phyloP scores from a whole-genome alignment of 169 alveolate genomes.

The Plasmodium vivax region DNA sequence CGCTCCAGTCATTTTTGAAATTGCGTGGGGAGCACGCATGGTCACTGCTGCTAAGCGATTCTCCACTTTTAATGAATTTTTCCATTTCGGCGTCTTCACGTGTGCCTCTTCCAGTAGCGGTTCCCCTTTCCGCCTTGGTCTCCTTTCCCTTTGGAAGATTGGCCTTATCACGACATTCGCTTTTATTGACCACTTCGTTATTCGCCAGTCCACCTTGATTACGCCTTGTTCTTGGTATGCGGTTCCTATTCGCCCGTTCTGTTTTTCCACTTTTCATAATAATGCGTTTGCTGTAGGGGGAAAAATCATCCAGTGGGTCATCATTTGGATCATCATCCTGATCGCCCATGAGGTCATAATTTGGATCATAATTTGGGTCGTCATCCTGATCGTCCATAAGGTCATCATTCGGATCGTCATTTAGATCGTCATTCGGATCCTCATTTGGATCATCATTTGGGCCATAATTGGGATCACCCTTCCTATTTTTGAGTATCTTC shows the following conservation, averaged over 20 bases:
- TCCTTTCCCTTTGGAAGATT: background rate
- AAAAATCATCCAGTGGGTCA: background rate
- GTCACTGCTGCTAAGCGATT: background rate
- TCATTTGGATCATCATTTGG: background rate
- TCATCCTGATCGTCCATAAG: background rate
- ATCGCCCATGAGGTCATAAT: background rate
- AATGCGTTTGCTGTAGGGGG: background rate
- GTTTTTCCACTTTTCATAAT: constrained; percentile 11
- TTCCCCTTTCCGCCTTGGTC: background rate
- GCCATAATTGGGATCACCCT: background rate
- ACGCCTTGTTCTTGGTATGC: background rate
- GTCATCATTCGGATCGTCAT: background rate
- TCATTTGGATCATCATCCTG: background rate
- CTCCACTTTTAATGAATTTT: background rate
- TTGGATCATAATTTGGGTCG: background rate
- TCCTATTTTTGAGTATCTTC: constrained; percentile 1
- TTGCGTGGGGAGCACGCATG: background rate
- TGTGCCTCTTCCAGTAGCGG: background rate
- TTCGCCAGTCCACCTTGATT: background rate
- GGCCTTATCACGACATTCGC: background rate
- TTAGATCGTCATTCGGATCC: background rate
- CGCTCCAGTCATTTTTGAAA: constrained; percentile 45
- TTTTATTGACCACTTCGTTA: background rate
- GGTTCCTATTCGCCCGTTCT: background rate
- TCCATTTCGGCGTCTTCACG: background rate